These are phyloP conservation scores for Panicum hallii DNA, from an alignment of 202 grass and related monocot species.

Conservation along the genomic window DNA sequence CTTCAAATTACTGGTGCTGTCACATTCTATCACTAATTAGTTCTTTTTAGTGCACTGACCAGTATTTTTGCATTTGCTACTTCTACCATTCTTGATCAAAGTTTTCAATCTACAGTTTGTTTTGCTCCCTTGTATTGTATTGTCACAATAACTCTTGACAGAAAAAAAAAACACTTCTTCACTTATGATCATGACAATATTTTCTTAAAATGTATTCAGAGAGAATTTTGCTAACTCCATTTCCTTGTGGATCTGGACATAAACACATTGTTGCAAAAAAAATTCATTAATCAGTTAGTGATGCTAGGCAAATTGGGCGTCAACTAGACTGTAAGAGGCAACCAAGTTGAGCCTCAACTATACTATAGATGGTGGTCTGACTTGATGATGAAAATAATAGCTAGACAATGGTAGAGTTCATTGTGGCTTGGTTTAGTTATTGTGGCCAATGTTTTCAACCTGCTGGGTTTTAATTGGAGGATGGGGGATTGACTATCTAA, in stretches of 20 bases:
- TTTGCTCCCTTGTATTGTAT: neutral
- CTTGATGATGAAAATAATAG: neutral
- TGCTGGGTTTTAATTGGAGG: neutral
- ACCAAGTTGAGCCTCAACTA: neutral
- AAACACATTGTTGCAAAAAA: neutral
- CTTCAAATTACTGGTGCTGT: neutral
- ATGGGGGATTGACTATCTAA: neutral
- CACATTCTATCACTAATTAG: neutral
- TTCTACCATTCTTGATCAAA: neutral
- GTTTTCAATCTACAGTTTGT: neutral
- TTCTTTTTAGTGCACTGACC: neutral
- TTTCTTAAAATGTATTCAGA: neutral
- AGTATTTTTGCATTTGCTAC: neutral
- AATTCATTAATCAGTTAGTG: neutral
- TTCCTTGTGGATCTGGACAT: neutral
- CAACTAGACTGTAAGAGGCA: neutral
- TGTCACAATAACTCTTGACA: neutral
- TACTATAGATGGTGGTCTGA: neutral
- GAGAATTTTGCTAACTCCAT: neutral
- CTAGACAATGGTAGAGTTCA: neutral
- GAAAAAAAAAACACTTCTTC: neutral
- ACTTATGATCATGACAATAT: neutral
- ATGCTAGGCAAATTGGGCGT: neutral
- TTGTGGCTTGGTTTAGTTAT: neutral
- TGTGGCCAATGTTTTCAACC: neutral